These are phyloP conservation scores for Capillidium rhysosporum DNA, from an alignment of 371 early-diverging fungal genomes.

Conservation along the genomic window DNA sequence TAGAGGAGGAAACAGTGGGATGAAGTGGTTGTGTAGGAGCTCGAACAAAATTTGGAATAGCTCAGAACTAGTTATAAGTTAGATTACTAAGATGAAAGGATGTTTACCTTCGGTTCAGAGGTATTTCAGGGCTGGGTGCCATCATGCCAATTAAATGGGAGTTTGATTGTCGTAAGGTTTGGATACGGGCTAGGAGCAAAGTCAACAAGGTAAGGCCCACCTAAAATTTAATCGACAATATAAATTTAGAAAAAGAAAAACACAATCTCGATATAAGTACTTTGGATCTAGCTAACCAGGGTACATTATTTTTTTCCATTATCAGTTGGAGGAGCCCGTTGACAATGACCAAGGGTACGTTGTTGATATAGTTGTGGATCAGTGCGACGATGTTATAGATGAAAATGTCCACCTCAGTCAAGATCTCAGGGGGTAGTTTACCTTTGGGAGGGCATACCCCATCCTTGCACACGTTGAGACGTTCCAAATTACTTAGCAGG, in stretches of 20 bases:
- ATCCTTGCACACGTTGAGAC: conserved; percentile 58
- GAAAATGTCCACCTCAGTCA: conserved; percentile 63
- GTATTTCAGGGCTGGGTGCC: conserved; percentile 23
- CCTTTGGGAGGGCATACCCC: conserved; percentile 11
- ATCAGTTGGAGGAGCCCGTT: conserved; percentile 54
- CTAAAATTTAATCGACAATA: conserved; percentile 13
- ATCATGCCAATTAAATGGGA: conserved; percentile 29
- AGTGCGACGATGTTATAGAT: conserved; percentile 66
- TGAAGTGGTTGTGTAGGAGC: conserved; percentile 50
- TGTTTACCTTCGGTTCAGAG: conserved; percentile 37
- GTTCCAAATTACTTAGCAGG: conserved; percentile 59
- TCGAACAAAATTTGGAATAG: conserved; percentile 58
- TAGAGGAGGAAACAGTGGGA: conserved; percentile 47
- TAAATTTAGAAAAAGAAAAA: too few relatives aligned
- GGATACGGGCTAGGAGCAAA: conserved; percentile 73
- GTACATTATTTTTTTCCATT: conserved; percentile 69
- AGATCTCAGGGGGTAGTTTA: conserved; percentile 19
- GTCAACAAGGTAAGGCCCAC: conserved; percentile 77
- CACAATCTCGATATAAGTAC: conserved; percentile 11
- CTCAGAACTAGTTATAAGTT: conserved; percentile 14
- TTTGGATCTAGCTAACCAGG: conserved; percentile 60
- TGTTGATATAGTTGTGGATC: conserved; percentile 52
- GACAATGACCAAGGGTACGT: conserved; percentile 60
- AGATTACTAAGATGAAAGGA: too few relatives aligned
- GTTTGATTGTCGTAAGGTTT: conserved; percentile 58